Conservation (phyloP, 2,329 filamentous ascomycete genomes). For the Apiospora aurea region DNA sequence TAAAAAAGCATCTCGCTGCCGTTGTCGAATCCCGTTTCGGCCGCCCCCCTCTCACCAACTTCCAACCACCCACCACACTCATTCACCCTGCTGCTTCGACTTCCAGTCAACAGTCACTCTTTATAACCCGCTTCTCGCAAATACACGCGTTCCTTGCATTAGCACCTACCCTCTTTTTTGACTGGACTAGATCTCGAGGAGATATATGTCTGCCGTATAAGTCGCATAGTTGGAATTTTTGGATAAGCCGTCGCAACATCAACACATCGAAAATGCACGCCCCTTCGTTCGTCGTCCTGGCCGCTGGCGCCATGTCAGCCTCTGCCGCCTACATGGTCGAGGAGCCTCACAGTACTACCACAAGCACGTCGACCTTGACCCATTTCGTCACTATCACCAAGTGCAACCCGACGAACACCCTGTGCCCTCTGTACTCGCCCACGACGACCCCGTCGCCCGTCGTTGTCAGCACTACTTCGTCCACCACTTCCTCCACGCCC, state of each 20-base stretch:
- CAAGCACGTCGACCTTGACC: constrained; percentile 39
- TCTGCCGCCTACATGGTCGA: constrained; percentile 31
- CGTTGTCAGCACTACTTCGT: constrained; percentile 30
- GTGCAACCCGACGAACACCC: constrained; percentile 30
- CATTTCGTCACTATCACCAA: constrained; percentile 40
- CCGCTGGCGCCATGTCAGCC: constrained; percentile 38
- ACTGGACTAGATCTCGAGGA: constrained; percentile 24
- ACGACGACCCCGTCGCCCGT: constrained; percentile 25
- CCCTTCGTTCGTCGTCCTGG: constrained; percentile 38
- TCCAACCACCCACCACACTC: constrained; percentile 11
- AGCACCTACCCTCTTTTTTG: background rate
- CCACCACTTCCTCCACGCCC: constrained; percentile 23
- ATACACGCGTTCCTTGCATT: background rate
- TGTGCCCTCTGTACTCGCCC: constrained; percentile 40
- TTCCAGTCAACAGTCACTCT: constrained; percentile 15
- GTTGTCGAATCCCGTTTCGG: background rate
- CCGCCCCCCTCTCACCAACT: background rate
- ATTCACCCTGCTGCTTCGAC: constrained; percentile 1
- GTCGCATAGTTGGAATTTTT: background rate
- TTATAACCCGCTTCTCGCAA: constrained; percentile 6
- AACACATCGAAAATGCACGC: constrained; percentile 37
- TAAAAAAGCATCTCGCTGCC: constrained; percentile 17
- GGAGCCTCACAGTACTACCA: constrained; percentile 33
- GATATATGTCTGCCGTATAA: constrained; percentile 14
- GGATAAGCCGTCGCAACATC: background rate